Base-by-base conservation (phyloP, 768 basidiomycete species). In the Russula dissimulans region DNA sequence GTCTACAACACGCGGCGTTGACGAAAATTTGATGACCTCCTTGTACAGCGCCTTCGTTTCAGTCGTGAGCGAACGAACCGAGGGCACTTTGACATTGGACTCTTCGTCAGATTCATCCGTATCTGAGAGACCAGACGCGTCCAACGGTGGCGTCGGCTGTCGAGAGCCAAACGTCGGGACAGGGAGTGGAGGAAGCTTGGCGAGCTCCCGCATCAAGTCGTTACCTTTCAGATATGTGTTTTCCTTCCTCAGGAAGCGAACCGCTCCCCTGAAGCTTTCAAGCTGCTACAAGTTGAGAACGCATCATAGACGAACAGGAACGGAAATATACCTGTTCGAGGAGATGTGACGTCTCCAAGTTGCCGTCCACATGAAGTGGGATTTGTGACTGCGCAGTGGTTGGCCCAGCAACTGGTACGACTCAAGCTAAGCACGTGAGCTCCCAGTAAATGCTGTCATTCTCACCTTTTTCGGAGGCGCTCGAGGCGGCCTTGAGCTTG, bases 171-270 rank as follows among this genome's bases (percentile, higher is more conserved):
- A 77, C 51, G 76, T 76, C 8, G 79, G 76, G n/a, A 76, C 76
- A 4, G 79, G 75, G n/a, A 91, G 81, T 0, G 76, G 76, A 17
- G 88, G 89, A 0, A 98, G 77, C 6, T 83, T 69, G 63, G 87
- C 82, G 57, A 98, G 85, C 66, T 92, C 89, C 54, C 81, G 79
- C 60, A 97, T 82, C 0, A 98, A 80, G 67, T 95, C 92, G 71
- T 92, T 90, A 3, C 93, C 91, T 69, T 89, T 94, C 73, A 98
- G 85, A 69, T 91, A 93, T 3, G 91, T 82, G 70, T 98, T 98
- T 72, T 98, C 95, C 39, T 80, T 85, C 26, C 95, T 85, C n/a
- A 99, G 78, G 82, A 89, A 97, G 18, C 91, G 84, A 32, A 98
- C 84, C 0, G 95, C 90, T 5, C 87, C 86, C 43, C 91, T 88